phyloP scores from a whole-genome alignment of 305 asterid species.

The Plantago coronopus region DNA sequence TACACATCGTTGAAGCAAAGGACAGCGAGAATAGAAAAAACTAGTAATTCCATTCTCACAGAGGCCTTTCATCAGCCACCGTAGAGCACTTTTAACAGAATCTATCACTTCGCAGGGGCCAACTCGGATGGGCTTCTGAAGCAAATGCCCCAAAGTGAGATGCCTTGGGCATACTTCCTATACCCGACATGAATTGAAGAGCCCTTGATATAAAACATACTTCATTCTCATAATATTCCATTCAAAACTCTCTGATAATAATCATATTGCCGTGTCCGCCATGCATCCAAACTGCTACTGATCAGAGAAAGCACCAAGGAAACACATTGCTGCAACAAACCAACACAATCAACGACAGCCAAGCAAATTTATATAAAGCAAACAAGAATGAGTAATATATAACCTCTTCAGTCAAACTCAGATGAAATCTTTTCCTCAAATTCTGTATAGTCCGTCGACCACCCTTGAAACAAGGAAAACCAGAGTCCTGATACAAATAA shows the following conservation, averaged over 20 bases:
- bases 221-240: constrained; percentile 67
- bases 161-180: constrained; percentile 23
- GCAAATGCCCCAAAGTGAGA: neutral
- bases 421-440: constrained; percentile 94
- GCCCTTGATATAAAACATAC: constrained; percentile 11
- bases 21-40: constrained; percentile 24
- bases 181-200: constrained; percentile 24
- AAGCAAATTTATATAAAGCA: constrained; percentile 14
- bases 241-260: constrained; percentile 88
- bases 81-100: constrained; percentile 22
- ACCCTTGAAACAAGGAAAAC: constrained; percentile 95
- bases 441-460: constrained; percentile 93
- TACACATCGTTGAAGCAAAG: constrained; percentile 22
- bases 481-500: constrained; percentile 64
- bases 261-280: constrained; percentile 95
- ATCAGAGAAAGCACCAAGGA: constrained; percentile 94
- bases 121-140: constrained; percentile 22
- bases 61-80: constrained; percentile 22
- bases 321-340: constrained; percentile 84
- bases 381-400: constrained; percentile 18
- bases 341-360: constrained; percentile 22
- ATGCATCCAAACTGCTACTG: constrained; percentile 98
- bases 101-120: neutral
- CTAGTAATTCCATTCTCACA: constrained; percentile 20
- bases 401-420: constrained; percentile 93